Conservation (phyloP, 768 basidiomycete species). For the Kwoniella dendrophila region DNA sequence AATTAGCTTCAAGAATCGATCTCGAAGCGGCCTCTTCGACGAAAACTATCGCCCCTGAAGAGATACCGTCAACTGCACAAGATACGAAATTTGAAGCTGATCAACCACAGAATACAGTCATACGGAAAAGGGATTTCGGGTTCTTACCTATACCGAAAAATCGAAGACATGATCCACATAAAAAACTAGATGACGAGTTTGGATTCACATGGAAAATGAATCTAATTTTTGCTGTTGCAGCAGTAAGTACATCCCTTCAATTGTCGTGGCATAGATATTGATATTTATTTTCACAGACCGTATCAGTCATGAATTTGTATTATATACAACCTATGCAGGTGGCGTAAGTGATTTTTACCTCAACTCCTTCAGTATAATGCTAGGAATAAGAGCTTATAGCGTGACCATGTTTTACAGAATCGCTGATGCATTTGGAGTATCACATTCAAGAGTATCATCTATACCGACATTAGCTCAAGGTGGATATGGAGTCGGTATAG, state of each 20-base stretch:
- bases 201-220: constrained; percentile 56
- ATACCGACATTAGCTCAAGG: constrained; percentile 57
- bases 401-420: constrained; percentile 44
- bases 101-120: neutral
- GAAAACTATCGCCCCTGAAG: no score
- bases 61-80: no score
- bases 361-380: constrained; percentile 19
- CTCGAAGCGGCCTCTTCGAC: no score
- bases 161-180: constrained; percentile 59
- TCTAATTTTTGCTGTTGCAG: constrained; percentile 66
- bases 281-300: constrained; percentile 29
- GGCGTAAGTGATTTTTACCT: constrained; percentile 54
- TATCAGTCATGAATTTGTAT: constrained; percentile 66
- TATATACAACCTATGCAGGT: constrained; percentile 71
- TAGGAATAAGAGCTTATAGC: neutral
- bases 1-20: no score
- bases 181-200: constrained; percentile 38
- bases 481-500: constrained; percentile 70
- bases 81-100: neutral
- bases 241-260: constrained; percentile 60
- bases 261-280: neutral
- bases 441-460: constrained; percentile 45
- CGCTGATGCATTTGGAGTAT: constrained; percentile 42
- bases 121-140: constrained; percentile 61
- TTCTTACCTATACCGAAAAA: constrained; percentile 67